Base-by-base conservation (phyloP, 768 basidiomycete species). In the Astraeus odoratus region DNA sequence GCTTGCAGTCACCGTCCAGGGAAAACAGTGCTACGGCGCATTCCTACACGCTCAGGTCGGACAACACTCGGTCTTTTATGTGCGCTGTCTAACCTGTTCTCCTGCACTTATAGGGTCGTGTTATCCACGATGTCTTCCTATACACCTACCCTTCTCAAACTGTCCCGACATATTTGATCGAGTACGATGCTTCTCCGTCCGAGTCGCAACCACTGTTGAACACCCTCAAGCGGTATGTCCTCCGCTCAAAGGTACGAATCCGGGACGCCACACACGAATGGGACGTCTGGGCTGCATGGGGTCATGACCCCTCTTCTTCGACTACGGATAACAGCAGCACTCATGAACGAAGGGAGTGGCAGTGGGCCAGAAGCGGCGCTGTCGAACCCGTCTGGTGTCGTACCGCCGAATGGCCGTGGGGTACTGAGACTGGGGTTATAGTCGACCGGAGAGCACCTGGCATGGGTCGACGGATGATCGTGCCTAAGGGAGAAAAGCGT, bases 221-320 rank as follows among this genome's bases (percentile, higher is more conserved):
- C n/a, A 68, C 86, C 47, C 72, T 98, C 50, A 92, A 89, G 57
- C 81, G 83, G 10, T 88, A 86, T 63, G 75, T 94, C 31, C 76
- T 99, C 1, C 83, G 95, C 5, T 84, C 92, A 12, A 94, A 90
- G 58, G 90, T 97, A 29, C 84, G 83, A 58, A 68, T 97, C 19
- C 73, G 77, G 43, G 84, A 90, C 57, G 83, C 83, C 4, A 80
- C 87, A 4, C 74, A 78, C 1, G 78, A 90, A 50, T 91, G 80
- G 66, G 81, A 85, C 51, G 75, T 88, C 10, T 95, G 87, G 82
- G 76, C 83, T 0, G 76, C 80, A 5, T 98, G 91, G 89, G 83
- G 81, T 1, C 69, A 72, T 7, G 60, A 67, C 15, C 49, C 27
- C 27, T 29, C 27, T 6, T 29, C 27, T 6, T 7, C 12, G 7